Conservation (phyloP, 805 yeast species). For the Lipomyces japonicus region DNA sequence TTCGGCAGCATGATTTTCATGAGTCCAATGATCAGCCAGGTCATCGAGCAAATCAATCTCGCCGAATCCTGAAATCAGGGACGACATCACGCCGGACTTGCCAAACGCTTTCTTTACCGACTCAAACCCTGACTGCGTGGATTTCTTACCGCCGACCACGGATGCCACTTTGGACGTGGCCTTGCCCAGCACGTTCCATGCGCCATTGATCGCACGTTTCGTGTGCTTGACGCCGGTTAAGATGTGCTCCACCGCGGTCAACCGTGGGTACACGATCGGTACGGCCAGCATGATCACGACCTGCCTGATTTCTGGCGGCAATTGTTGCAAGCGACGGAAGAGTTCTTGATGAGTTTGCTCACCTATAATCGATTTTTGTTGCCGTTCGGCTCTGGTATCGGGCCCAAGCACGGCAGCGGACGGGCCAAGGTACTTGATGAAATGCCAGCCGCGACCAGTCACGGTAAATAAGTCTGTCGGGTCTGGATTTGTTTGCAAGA, state of each 20-base stretch:
- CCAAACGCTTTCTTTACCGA: constrained; percentile 36
- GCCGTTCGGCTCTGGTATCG: constrained; percentile 92
- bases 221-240: constrained; percentile 43
- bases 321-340: constrained; percentile 61
- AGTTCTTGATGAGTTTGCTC: constrained; percentile 54
- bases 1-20: constrained; percentile 78
- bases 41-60: constrained; percentile 88
- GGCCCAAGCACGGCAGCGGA: constrained; percentile 70
- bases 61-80: constrained; percentile 86
- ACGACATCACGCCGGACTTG: constrained; percentile 50
- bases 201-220: constrained; percentile 38
- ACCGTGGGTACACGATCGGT: constrained; percentile 90
- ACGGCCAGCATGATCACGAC: constrained; percentile 82
- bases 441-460: constrained; percentile 67
- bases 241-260: constrained; percentile 83
- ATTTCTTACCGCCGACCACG: constrained; percentile 54
- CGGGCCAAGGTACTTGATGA: constrained; percentile 69
- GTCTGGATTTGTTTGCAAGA: constrained; percentile 20
- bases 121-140: constrained; percentile 23
- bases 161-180: constrained; percentile 43
- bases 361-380: constrained; percentile 53
- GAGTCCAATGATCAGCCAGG: constrained; percentile 95
- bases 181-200: constrained; percentile 27
- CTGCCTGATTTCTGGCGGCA: constrained; percentile 61
- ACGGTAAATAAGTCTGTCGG: constrained; percentile 33